Evolutionary conservation across 1,284 basidiomycete species (phyloP), one percentile per base, ranked within the genome.

Genomic region (Xanthoconium separans): DNA sequence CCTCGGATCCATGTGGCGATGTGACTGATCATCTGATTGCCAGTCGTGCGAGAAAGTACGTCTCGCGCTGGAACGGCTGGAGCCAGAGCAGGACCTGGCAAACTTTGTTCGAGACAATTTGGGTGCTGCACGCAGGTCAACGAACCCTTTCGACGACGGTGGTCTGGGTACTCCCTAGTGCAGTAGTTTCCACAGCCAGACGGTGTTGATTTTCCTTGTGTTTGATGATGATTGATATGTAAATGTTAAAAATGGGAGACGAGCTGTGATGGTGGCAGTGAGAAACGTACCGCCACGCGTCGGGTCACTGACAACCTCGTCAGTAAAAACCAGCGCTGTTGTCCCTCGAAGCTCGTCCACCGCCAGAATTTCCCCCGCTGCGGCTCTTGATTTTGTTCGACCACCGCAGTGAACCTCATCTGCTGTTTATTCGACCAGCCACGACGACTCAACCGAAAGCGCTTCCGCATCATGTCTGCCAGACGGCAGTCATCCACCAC

Each of bases 31-130:
- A 4, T 15, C n/a, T 20, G 30, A 18, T 56, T 18, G 8, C 11
- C 58, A 96, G 94, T 92, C 92, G 2, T 96, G 95, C 70, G 95
- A 98, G 73, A 82, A 86, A 47, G 79, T 95, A 45, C 82, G 95
- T 47, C 79, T 93, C 31, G 79, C 89, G 11, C 79, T 95, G 27
- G 93, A 95, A 70, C 84, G 86, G 57, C 82, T 94, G 65, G 92
- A 95, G 62, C 81, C 89, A 0, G 86, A 87, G 39, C 83, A 82
- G 55, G 93, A 95, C 63, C 87, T 92, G 79, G 85, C 93, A 63
- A 83, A 83, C 68, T 95, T 95, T 64, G 91, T 95, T 16, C 79
- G 81, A 42, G 84, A 88, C 27, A 27, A 27, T 27, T 58, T 93
- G 92, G 66, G 59, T 24, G 57, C 51, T 2, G 71, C 69, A 1